Base-by-base conservation (phyloP, 441 rosid species). In the Jatropha multifida region DNA sequence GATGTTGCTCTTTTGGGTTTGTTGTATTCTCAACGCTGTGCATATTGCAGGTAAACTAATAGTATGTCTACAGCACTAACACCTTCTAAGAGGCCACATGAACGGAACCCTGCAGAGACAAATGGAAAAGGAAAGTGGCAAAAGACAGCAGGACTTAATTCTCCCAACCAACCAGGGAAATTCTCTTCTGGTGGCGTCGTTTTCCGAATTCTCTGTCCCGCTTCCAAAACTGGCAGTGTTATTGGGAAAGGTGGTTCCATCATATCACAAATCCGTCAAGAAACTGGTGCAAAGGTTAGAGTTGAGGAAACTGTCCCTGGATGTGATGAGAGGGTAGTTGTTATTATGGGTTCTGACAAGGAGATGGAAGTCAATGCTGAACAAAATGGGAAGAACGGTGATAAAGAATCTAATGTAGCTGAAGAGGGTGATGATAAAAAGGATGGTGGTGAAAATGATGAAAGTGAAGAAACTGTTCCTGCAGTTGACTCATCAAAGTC, bases 71-170 rank as follows among this genome's bases (percentile, higher is more conserved):
- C 70, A 54, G 80, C 86, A 32, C 81, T 81, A 81, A 89, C 86
- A 1, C 91, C 92, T 74, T 79, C 92, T 40, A 92, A 90, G 83
- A 85, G 97, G 74, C 85, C 84, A 4, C 78, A 67, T 80, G 92
- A 89, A 64, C 74, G 69, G 73, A 82, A 54, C 44, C 54, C 55
- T 65, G 56, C 73, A 8, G 97, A 90, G 78, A 23, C 82, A 56
- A 83, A 83, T 82, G 88, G 85, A 49, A 85, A 83, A 72, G 88
- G 81, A 17, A 87, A 88, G 79, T 68, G 69, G 81, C 91, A 86
- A 74, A 87, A 85, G 86, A 73, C 83, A 54, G 73, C 68, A 5
- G 75, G 78, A 54, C 60, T 66, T 42, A 67, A 68, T 81, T 73
- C 77, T 4, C 79, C 77, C 44, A 77, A 60, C 20, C 82, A 74